These are phyloP conservation scores for Polygonum maritimum DNA, from an alignment of 148 eudicot genomes.

Conservation along the genomic window DNA sequence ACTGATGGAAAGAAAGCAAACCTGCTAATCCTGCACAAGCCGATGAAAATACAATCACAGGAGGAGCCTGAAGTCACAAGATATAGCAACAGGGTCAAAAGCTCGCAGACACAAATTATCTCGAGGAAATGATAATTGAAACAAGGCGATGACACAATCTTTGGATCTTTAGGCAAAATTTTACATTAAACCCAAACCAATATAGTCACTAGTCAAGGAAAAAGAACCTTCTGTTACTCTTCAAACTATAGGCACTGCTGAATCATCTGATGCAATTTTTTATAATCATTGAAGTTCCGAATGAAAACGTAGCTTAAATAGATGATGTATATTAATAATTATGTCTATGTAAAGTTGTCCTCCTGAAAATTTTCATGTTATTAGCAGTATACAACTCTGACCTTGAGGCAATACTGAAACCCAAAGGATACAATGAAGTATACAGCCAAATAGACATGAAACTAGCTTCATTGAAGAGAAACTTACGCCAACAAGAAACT, in stretches of 20 bases:
- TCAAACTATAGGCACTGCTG: not conserved
- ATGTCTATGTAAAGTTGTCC: too few species aligned
- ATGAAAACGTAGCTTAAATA: not conserved
- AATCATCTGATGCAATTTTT: not conserved
- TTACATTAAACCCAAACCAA: not conserved
- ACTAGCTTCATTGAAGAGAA: not conserved
- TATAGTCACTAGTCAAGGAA: not conserved
- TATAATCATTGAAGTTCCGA: not conserved
- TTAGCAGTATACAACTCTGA: not conserved
- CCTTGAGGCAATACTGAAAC: not conserved
- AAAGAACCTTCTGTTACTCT: not conserved
- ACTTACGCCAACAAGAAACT: slow-evolving; percentile 90
- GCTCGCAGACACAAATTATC: not conserved
- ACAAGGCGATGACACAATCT: not conserved
- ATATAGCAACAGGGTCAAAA: not conserved
- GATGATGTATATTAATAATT: too few species aligned
- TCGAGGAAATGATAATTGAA: not conserved
- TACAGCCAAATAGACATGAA: not conserved
- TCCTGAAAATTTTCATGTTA: too few species aligned
- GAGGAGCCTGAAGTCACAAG: slow-evolving; percentile 56
- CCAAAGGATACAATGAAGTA: not conserved
- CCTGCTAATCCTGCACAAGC: slow-evolving; percentile 95
- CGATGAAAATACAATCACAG: slow-evolving; percentile 87
- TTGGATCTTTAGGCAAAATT: not conserved
- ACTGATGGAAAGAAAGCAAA: slow-evolving; percentile 18